Conservation (phyloP, 2,329 filamentous ascomycete genomes). For the Botryosphaeria dothidea region DNA sequence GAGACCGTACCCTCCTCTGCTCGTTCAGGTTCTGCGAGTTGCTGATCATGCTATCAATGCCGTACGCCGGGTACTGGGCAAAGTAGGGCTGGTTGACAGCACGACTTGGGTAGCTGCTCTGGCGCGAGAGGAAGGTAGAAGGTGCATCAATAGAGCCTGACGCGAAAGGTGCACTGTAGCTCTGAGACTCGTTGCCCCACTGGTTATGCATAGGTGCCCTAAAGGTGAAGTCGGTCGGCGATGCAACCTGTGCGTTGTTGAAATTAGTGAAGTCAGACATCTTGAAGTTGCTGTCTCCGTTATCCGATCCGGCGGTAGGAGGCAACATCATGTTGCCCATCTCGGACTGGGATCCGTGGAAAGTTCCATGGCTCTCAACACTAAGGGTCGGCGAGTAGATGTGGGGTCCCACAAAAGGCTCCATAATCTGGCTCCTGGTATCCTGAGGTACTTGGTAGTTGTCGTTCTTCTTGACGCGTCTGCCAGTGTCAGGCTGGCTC, state of each 20-base stretch:
- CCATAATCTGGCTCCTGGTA: slow-evolving; percentile 30
- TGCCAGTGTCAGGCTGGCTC: slow-evolving; percentile 40
- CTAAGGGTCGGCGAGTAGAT: slow-evolving; percentile 40
- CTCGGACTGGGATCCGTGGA: slow-evolving; percentile 33
- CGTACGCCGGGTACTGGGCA: slow-evolving; percentile 8
- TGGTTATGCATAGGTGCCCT: slow-evolving; percentile 21
- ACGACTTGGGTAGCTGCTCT: slow-evolving; percentile 13
- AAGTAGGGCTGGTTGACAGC: slow-evolving; percentile 12
- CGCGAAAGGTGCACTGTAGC: slow-evolving; percentile 28
- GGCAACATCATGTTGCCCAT: slow-evolving; percentile 36
- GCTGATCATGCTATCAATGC: slow-evolving; percentile 20
- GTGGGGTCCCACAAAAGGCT: slow-evolving; percentile 32
- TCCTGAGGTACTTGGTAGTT: slow-evolving; percentile 30
- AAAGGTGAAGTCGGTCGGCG: slow-evolving; percentile 21
- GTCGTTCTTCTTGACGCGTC: slow-evolving; percentile 26
- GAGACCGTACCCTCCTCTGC: slow-evolving; percentile 12
- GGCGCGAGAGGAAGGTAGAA: slow-evolving; percentile 3
- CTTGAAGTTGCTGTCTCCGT: slow-evolving; percentile 32
- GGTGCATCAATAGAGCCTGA: slow-evolving; percentile 15
- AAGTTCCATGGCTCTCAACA: slow-evolving; percentile 36
- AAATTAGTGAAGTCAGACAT: slow-evolving; percentile 37
- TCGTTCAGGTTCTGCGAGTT: slow-evolving; percentile 6
- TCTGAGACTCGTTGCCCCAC: slow-evolving; percentile 28
- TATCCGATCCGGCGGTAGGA: slow-evolving; percentile 32
- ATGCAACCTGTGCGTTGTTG: slow-evolving; percentile 37